Conservation (phyloP, 1,284 basidiomycete genomes). For the Agaricales sp. region DNA sequence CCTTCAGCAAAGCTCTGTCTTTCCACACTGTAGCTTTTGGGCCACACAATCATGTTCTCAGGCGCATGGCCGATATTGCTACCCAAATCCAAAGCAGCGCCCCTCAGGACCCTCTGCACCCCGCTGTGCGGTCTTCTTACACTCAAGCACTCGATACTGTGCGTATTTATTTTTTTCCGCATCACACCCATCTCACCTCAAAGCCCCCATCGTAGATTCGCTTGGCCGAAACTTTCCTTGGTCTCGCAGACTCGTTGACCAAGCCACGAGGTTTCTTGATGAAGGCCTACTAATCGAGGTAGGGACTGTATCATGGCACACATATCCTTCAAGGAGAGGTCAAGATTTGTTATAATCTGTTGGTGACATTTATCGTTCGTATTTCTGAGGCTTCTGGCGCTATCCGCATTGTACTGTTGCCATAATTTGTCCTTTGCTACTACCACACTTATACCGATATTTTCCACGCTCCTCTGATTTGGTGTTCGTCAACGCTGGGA, state of each 20-base stretch:
- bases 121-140: constrained; percentile 37
- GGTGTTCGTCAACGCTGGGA: too few relatives aligned
- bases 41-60: constrained; percentile 25
- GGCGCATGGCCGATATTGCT: constrained; percentile 44
- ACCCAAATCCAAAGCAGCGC: constrained; percentile 35
- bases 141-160: constrained; percentile 45
- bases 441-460: too few relatives aligned
- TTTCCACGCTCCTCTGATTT: too few relatives aligned
- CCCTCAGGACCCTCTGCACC: constrained; percentile 32
- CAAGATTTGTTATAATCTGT: too few relatives aligned
- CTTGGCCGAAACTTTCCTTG: constrained; percentile 52
- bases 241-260: constrained; percentile 46
- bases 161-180: constrained; percentile 12
- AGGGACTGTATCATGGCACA: too few relatives aligned
- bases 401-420: too few relatives aligned
- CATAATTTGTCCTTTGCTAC: too few relatives aligned
- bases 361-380: too few relatives aligned
- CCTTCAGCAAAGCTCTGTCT: constrained; percentile 39
- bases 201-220: constrained; percentile 27
- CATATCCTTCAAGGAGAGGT: too few relatives aligned
- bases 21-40: constrained; percentile 55
- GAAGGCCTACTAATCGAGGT: too few relatives aligned
- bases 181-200: too few relatives aligned
- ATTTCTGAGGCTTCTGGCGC: too few relatives aligned
- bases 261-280: constrained; percentile 43